Evolutionary conservation across 805 yeast species (phyloP), one percentile per base, ranked within the genome.

Genomic region (Candida maltosa): DNA sequence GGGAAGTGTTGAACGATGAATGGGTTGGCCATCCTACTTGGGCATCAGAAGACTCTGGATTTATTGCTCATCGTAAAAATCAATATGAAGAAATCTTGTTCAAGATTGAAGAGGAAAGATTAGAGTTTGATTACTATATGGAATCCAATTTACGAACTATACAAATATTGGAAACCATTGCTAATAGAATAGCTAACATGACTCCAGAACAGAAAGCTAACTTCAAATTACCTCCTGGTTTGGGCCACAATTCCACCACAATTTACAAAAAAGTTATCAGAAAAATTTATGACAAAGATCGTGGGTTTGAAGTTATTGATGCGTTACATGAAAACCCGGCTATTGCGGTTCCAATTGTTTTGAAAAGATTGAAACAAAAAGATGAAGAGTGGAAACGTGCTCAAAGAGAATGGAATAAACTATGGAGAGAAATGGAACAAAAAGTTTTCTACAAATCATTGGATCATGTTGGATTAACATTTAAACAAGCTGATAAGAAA

Each of bases 1-100:
- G 97, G 97, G 97, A 91, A 54, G 96, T 93, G 11, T 73, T 93
- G 49, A 93, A 93, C 60, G 98, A 93, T 58, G 97, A 91, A 61
- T 93, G 97, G 97, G 97, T 93, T 23, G 96, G 97, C 5, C 97
- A 93, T 61, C 99, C 99, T 16, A 94, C 96, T n/a, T 93, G 99
- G 99, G 98, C 97, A 4, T 91, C 97, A 0, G 99, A 93, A 59
- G 99, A 93, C 59, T 86, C 96, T 9, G 99, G 98, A 0, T 93
- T 91, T 51, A 89, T 93, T 56, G 96, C 98, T n/a, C 99, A 93
- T 59, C 78, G 97, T 46, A 93, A 93, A 62, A 93, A 93, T 56
- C 98, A 93, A 64, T 93, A 91, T 57, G 99, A 93, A 61, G 99
- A 93, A 58, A 86, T 93, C 32, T 64, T 93, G 36, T 89, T 88